Evolutionary conservation across 1,284 basidiomycete species (phyloP), one percentile per base, ranked within the genome.

Genomic region (Stygiomarasmius scandens): DNA sequence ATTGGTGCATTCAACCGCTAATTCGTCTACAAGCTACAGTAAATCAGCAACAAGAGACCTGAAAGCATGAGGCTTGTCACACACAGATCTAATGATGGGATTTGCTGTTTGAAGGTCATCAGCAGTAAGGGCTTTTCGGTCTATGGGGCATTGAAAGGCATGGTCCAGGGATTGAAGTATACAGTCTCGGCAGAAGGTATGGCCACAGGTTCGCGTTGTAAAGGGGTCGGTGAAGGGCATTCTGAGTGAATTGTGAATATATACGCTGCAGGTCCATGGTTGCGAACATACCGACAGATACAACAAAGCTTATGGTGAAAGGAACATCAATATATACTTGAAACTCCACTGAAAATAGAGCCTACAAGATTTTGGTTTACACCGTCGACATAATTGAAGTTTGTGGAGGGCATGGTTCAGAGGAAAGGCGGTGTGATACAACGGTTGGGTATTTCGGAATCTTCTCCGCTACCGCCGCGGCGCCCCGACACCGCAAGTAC

Each of bases 101-200:
- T 86, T 82, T 12, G 89, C 87, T 16, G 84, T 82, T 1, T 66
- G 62, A 53, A 93, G 73, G 64, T 89, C 83, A 14, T 74, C 74
- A 19, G 73, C 49, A 2, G 71, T 67, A 36, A 95, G 77, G 0
- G 84, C 78, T 16, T 82, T 86, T 19, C 93, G 83, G 72, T 95
- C 93, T 45, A 95, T 86, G n/a, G 93, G 93, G 68, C 93, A 95
- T 62, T 86, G 83, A 1, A 77, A 74, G 3, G 84, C 81, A 56
- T 87, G 80, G 44, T 72, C 68, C 10, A 95, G 77, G 0, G 92
- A 90, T 46, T 78, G 77, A 14, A 76, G 66, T 61, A 95, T 91
- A 67, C 93, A 95, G 36, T 85, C 85, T 22, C 76, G 75, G 69
- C 93, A 95, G 70, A 95, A 95, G 0, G 91, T 95, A 69, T 95